Evolutionary conservation across 2,329 filamentous ascomycete genomes (phyloP).

Genomic region (Aspergillus transmontanensis): DNA sequence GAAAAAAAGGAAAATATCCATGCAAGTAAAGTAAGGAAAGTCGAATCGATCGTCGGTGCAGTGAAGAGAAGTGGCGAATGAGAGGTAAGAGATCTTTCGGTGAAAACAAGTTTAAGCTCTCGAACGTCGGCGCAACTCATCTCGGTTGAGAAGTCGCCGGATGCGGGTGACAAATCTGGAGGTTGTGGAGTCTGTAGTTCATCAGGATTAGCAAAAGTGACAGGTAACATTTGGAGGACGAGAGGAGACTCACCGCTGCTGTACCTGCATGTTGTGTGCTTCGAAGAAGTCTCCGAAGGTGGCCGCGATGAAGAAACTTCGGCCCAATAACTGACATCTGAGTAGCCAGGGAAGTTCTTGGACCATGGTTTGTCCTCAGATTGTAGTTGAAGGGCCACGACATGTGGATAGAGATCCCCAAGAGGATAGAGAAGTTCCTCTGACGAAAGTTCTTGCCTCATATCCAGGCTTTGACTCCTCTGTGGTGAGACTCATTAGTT

Average conservation of each 20-base stretch:
- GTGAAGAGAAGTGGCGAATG: background rate
- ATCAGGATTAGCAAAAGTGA: constrained; percentile 16
- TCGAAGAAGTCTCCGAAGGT: constrained; percentile 23
- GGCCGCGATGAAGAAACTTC: constrained; percentile 33
- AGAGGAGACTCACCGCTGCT: constrained; percentile 29
- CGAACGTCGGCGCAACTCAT: constrained; percentile 32
- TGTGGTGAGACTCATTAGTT: constrained; percentile 11
- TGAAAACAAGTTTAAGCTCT: constrained; percentile 20
- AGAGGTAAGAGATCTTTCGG: constrained; percentile 5
- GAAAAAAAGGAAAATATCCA: constrained; percentile 3
- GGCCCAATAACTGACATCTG: constrained; percentile 34
- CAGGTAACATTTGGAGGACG: constrained; percentile 16
- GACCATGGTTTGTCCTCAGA: constrained; percentile 31
- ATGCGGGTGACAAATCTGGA: constrained; percentile 36
- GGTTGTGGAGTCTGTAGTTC: constrained; percentile 26
- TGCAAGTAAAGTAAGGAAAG: constrained; percentile 7
- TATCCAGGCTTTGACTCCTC: constrained; percentile 31
- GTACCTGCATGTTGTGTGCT: constrained; percentile 23
- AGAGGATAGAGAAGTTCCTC: constrained; percentile 36
- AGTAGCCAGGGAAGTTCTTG: constrained; percentile 33
- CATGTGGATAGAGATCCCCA: constrained; percentile 40
- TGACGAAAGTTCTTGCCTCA: constrained; percentile 28
- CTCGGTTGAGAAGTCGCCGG: constrained; percentile 35
- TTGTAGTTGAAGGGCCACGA: constrained; percentile 38
- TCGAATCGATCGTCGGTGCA: constrained; percentile 11